Evolutionary conservation across 371 early-diverging fungal species (phyloP).

Genomic region (Haplosporangium sp.): DNA sequence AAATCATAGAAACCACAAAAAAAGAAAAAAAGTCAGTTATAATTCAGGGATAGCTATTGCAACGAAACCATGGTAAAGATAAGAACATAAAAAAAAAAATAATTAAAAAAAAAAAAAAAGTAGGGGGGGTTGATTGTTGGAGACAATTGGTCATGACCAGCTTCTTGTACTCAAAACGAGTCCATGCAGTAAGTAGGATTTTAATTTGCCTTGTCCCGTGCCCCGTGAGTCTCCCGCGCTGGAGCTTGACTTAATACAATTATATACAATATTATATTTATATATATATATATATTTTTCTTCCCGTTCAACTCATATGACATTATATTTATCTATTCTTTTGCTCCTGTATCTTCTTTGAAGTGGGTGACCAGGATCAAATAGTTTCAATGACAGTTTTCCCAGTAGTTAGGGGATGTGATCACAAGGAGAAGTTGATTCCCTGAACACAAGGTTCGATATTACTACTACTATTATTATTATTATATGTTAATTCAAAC

Average conservation of each 20-base stretch:
- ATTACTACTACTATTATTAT: too few relatives aligned
- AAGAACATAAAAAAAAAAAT: too few relatives aligned
- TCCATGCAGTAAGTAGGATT: neutral
- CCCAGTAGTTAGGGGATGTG: neutral
- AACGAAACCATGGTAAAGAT: neutral
- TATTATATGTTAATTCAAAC: too few relatives aligned
- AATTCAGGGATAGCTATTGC: too few relatives aligned
- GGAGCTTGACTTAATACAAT: neutral
- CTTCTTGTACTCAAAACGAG: neutral
- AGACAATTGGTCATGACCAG: neutral
- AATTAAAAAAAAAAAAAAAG: constrained; percentile 3
- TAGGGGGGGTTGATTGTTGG: neutral
- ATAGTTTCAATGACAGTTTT: neutral
- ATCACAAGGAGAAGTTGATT: neutral
- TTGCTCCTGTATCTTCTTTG: neutral
- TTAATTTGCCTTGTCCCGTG: constrained; percentile 9
- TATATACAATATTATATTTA: neutral
- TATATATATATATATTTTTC: neutral
- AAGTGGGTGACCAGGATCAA: neutral
- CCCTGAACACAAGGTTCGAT: neutral
- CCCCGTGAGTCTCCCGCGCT: constrained; percentile 21
- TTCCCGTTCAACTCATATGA: neutral
- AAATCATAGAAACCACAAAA: too few relatives aligned
- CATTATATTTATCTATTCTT: neutral
- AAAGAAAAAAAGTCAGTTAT: neutral